phyloP scores from a whole-genome alignment of 2,329 filamentous ascomycete species.

The Penicillium digitatum region DNA sequence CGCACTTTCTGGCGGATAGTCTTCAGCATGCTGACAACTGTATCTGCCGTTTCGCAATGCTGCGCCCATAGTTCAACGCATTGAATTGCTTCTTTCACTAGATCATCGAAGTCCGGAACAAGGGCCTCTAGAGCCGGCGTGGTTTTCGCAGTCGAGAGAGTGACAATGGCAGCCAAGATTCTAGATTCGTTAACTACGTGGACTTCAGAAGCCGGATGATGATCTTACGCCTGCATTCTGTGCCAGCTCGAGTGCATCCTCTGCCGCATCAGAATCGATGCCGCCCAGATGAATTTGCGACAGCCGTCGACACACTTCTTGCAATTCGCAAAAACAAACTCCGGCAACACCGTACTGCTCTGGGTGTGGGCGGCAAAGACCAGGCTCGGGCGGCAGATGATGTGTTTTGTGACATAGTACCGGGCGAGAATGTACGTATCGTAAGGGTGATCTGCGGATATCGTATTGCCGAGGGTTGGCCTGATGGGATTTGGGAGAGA shows the following conservation, averaged over 20 bases:
- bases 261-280: slow-evolving; percentile 8
- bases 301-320: slow-evolving; percentile 16
- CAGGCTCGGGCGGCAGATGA: slow-evolving; percentile 17
- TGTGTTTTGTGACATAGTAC: slow-evolving; percentile 17
- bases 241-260: slow-evolving; percentile 17
- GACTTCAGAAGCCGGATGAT: neutral
- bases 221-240: slow-evolving; percentile 15
- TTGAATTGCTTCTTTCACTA: slow-evolving; percentile 12
- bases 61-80: slow-evolving; percentile 13
- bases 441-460: slow-evolving; percentile 5
- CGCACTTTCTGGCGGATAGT: slow-evolving; percentile 16
- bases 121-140: slow-evolving; percentile 12
- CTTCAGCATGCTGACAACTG: slow-evolving; percentile 15
- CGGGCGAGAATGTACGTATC: slow-evolving; percentile 15
- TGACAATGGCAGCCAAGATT: slow-evolving; percentile 16
- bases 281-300: slow-evolving; percentile 13
- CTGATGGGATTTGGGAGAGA: slow-evolving; percentile 13
- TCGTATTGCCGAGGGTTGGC: slow-evolving; percentile 11
- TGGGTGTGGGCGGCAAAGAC: slow-evolving; percentile 11
- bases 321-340: slow-evolving; percentile 13
- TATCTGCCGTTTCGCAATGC: slow-evolving; percentile 13
- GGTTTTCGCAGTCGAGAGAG: slow-evolving; percentile 16
- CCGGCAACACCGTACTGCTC: slow-evolving; percentile 2
- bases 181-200: neutral
- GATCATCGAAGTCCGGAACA: slow-evolving; percentile 15